Evolutionary conservation across 306 rosid species (phyloP), one percentile per base, ranked within the genome.

Genomic region (Cicer arietinum): DNA sequence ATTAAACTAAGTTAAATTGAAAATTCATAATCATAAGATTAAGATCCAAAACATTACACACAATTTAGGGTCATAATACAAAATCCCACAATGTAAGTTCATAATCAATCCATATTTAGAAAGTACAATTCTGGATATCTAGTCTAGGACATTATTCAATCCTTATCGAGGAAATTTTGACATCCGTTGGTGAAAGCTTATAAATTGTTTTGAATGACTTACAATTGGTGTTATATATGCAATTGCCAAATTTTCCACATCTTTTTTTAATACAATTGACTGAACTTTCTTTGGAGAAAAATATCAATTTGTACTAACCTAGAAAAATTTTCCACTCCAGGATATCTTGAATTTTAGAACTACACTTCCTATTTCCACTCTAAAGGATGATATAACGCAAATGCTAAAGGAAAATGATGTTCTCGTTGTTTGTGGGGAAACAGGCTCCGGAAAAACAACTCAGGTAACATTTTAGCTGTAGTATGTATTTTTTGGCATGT

Each of bases 371-470:
- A 84, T 94, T 86, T 87, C 94, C 73, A 57, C 85, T 45, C 68
- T 90, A 39, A 85, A 89, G 81, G 91, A 82, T 82, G 92, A 91
- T 60, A 86, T 90, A 80, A 72, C 90, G 89, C 88, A 86, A 78
- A 84, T 88, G 73, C 76, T 94, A 69, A 89, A 84, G 85, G 89
- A 91, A 63, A 84, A 87, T 69, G 79, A 85, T 71, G 92, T 90
- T 74, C 88, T 94, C 68, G 97, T 94, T 73, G 96, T 94, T 84
- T 90, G 98, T 81, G 98, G 98, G 78, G 98, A 94, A 87, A 94
- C 98, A 30, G 98, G 98, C 80, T 94, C 98, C 44, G 98, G 98
- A 76, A 94, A 94, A 90, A 94, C 98, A 80, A 94, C 98, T 76
- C 98, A 94, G 97, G 98, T 92, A 57, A 62, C 52, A 61, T 64